phyloP scores from a whole-genome alignment of 805 yeast species.

The Pichia gijzeniarum region DNA sequence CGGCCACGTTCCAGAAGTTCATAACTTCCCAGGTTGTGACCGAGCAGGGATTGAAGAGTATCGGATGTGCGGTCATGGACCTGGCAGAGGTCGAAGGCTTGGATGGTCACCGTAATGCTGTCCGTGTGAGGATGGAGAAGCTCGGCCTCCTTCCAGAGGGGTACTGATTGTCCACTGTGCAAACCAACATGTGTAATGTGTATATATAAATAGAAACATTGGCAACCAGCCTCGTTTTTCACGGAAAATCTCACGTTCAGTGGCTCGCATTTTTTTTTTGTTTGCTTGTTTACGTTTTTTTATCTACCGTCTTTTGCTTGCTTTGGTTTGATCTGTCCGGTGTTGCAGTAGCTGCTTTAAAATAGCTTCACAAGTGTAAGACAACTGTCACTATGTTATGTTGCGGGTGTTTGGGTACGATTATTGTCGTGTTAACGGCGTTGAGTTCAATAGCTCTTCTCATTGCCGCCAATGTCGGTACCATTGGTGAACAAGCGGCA shows the following conservation, averaged over 20 bases:
- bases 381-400: constrained; percentile 3
- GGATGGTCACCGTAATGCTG: constrained; percentile 96
- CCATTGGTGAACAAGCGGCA: constrained; percentile 36
- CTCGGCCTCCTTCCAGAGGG: constrained; percentile 40
- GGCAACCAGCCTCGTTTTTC: too few relatives aligned
- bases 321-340: too few relatives aligned
- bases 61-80: constrained; percentile 95
- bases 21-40: constrained; percentile 91
- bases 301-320: too few relatives aligned
- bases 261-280: too few relatives aligned
- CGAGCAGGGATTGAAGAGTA: constrained; percentile 73
- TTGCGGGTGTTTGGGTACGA: constrained; percentile 6
- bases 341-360: too few relatives aligned
- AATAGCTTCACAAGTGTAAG: too few relatives aligned
- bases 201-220: too few relatives aligned
- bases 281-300: too few relatives aligned
- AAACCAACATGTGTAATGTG: too few relatives aligned
- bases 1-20: constrained; percentile 91
- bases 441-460: constrained; percentile 40
- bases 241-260: too few relatives aligned
- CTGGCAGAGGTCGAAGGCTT: constrained; percentile 95
- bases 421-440: constrained; percentile 21
- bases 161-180: constrained; percentile 4
- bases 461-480: constrained; percentile 47
- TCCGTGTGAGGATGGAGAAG: constrained; percentile 86